Evolutionary conservation across 805 yeast species (phyloP).

Genomic region (Yarrowia yakushimensis): DNA sequence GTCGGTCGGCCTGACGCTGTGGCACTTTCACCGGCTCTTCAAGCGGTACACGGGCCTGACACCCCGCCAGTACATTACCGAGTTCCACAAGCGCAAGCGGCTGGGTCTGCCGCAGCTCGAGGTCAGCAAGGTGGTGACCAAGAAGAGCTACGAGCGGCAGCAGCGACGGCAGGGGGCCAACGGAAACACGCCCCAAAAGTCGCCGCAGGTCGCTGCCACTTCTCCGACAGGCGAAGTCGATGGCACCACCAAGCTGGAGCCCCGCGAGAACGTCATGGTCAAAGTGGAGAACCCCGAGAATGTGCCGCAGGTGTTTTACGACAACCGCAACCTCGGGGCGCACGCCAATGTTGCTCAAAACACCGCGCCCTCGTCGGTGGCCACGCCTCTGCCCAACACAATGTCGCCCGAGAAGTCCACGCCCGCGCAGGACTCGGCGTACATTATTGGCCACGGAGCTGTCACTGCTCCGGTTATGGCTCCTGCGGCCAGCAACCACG

Average conservation of each 20-base stretch:
- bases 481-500: background rate
- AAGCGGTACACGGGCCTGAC: conserved; percentile 23
- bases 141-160: conserved; percentile 20
- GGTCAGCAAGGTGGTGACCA: conserved; percentile 20
- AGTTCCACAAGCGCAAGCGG: conserved; percentile 24
- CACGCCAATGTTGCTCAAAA: background rate
- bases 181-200: conserved; percentile 1
- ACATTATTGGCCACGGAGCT: background rate
- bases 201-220: background rate
- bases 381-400: background rate
- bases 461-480: background rate
- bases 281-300: no score
- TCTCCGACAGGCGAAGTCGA: background rate
- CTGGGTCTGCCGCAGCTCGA: conserved; percentile 21
- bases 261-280: no score
- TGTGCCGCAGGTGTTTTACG: no score
- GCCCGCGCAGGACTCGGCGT: conserved; percentile 1
- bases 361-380: background rate
- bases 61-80: conserved; percentile 23
- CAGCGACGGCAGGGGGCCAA: conserved; percentile 1
- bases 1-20: conserved; percentile 10
- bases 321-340: background rate
- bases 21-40: conserved; percentile 25
- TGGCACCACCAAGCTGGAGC: background rate
- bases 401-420: background rate